These are phyloP conservation scores for Trypethelium eluteriae DNA, from an alignment of 495 filamentous ascomycete genomes.

Conservation along the genomic window DNA sequence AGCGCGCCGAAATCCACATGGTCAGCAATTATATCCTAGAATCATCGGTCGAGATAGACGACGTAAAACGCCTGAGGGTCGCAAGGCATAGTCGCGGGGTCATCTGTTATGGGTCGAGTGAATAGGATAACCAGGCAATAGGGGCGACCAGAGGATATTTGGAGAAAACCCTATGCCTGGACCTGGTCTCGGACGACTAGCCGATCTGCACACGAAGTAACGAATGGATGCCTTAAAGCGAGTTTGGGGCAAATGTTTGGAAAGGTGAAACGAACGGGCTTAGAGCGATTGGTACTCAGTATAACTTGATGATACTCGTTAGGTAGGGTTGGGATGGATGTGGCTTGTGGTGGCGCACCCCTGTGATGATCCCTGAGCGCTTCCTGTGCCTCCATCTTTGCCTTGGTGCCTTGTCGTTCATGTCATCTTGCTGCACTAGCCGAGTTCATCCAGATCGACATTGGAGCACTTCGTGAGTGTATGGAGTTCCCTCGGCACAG, in stretches of 20 bases:
- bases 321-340: background rate
- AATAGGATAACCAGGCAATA: too few relatives aligned
- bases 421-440: background rate
- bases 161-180: too few relatives aligned
- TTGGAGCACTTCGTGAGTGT: too few relatives aligned
- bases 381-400: background rate
- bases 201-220: background rate
- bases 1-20: constrained; percentile 3
- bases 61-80: background rate
- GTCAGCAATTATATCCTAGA: background rate
- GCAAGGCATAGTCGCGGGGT: background rate
- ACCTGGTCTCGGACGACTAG: too few relatives aligned
- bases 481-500: too few relatives aligned
- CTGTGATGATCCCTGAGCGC: too few relatives aligned
- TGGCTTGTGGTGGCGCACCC: constrained; percentile 1
- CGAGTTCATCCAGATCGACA: too few relatives aligned
- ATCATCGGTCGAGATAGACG: background rate
- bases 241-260: background rate
- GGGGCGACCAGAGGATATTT: too few relatives aligned
- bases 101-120: too few relatives aligned
- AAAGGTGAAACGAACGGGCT: background rate
- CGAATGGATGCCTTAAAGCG: background rate
- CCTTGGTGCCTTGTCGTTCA: background rate
- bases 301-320: background rate
- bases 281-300: background rate